Evolutionary conservation across 257 asterid species (phyloP).

Genomic region (Forsythia suspensa): DNA sequence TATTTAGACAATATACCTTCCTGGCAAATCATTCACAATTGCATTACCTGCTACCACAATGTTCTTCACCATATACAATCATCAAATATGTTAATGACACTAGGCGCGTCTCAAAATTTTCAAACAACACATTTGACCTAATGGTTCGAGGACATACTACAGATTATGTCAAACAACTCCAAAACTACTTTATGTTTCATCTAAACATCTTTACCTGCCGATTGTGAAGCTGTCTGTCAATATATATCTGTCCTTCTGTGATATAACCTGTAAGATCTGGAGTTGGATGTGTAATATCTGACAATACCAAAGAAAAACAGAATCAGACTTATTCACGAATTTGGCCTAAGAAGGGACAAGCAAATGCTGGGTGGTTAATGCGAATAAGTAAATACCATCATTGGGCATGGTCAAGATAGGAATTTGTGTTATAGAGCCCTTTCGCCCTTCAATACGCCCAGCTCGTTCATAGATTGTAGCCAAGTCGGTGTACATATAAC

Average conservation of each 20-base stretch:
- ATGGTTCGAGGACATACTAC: not conserved
- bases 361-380: slow-evolving; percentile 2
- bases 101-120: not conserved
- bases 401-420: slow-evolving; percentile 98
- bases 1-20: not conserved
- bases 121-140: not conserved
- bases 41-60: not conserved
- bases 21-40: not conserved
- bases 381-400: slow-evolving; percentile 57
- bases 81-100: not conserved
- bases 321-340: slow-evolving; percentile 11
- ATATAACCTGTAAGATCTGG: slow-evolving; percentile 99
- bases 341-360: not conserved
- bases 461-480: slow-evolving; percentile 98
- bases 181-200: slow-evolving; percentile 8
- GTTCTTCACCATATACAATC: not conserved
- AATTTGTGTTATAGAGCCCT: slow-evolving; percentile 95
- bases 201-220: slow-evolving; percentile 48
- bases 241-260: slow-evolving; percentile 98
- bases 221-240: slow-evolving; percentile 90
- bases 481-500: slow-evolving; percentile 94
- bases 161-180: not conserved
- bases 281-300: slow-evolving; percentile 99
- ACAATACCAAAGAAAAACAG: slow-evolving; percentile 25
- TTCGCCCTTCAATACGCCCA: slow-evolving; percentile 98